Evolutionary conservation across 2,329 filamentous ascomycete species (phyloP).

Genomic region (Microsporum ferrugineum): DNA sequence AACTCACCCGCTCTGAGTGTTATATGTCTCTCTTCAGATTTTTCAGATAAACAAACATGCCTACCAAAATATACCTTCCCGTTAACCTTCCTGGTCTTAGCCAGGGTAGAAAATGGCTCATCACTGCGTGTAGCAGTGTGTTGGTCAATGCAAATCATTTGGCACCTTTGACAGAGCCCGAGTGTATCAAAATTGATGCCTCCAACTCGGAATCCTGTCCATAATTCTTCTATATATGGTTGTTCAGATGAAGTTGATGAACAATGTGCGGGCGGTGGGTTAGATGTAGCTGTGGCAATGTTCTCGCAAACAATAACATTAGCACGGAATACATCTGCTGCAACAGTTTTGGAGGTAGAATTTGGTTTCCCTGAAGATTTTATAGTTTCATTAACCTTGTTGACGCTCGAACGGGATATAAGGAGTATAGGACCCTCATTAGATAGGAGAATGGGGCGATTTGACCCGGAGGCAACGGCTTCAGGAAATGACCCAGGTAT

Average conservation of each 20-base stretch:
- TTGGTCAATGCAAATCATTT: constrained; percentile 95
- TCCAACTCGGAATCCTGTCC: constrained; percentile 59
- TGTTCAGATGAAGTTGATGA: constrained; percentile 33
- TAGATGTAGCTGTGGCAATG: constrained; percentile 22
- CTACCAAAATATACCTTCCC: constrained; percentile 84
- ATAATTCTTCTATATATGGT: constrained; percentile 70
- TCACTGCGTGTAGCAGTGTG: constrained; percentile 62
- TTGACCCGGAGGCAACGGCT: constrained; percentile 29
- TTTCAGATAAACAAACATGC: constrained; percentile 45
- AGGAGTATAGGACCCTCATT: constrained; percentile 91
- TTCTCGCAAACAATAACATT: constrained; percentile 65
- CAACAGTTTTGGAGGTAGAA: constrained; percentile 42
- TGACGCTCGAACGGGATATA: constrained; percentile 68
- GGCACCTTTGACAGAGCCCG: constrained; percentile 76
- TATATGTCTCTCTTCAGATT: constrained; percentile 11
- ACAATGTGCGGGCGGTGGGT: constrained; percentile 15
- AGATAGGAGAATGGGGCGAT: constrained; percentile 59
- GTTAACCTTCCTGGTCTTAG: constrained; percentile 71
- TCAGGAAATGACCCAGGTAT: constrained; percentile 46
- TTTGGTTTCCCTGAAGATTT: constrained; percentile 31
- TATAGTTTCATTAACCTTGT: constrained; percentile 64
- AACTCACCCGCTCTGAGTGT: constrained; percentile 33
- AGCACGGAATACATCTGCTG: constrained; percentile 69
- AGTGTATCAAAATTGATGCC: constrained; percentile 46
- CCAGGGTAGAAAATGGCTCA: constrained; percentile 79